Evolutionary conservation across 2,329 filamentous ascomycete species (phyloP).

Genomic region (Xylariaceae sp.): DNA sequence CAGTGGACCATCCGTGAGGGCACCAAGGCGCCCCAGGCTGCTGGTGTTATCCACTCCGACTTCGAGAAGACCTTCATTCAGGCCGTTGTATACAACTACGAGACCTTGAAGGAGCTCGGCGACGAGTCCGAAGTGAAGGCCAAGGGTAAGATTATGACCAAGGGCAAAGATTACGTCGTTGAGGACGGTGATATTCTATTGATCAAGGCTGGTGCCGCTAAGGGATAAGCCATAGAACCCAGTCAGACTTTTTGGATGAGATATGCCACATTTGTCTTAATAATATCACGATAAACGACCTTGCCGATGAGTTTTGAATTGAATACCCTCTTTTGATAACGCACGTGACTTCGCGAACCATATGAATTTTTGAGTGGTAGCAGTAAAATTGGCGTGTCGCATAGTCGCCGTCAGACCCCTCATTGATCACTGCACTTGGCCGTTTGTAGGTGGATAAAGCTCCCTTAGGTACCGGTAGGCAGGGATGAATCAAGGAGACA

Average conservation of each 20-base stretch:
- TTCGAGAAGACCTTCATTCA: constrained; percentile 99
- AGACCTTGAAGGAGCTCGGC: constrained; percentile 72
- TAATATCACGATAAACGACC: constrained; percentile 11
- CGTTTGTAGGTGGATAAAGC: no score
- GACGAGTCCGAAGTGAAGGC: constrained; percentile 86
- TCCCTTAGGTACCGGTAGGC: not conserved
- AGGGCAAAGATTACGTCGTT: constrained; percentile 94
- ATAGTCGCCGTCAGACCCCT: no score
- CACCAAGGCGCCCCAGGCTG: constrained; percentile 95
- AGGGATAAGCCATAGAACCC: constrained; percentile 45
- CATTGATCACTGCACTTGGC: no score
- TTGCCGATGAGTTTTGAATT: constrained; percentile 9
- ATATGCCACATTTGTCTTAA: constrained; percentile 11
- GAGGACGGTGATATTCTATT: constrained; percentile 78
- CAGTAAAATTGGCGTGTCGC: no score
- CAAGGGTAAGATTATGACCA: constrained; percentile 95
- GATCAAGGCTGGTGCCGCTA: constrained; percentile 84
- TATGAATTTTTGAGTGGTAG: no score
- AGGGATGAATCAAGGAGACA: not conserved
- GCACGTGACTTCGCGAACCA: no score
- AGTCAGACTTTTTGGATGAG: constrained; percentile 11
- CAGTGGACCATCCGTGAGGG: constrained; percentile 97
- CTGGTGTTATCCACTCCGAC: constrained; percentile 95
- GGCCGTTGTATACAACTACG: constrained; percentile 88
- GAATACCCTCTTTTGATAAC: not conserved